These are phyloP conservation scores for Calonectria naviculata DNA, from an alignment of 2,329 filamentous ascomycete genomes.

Conservation along the genomic window DNA sequence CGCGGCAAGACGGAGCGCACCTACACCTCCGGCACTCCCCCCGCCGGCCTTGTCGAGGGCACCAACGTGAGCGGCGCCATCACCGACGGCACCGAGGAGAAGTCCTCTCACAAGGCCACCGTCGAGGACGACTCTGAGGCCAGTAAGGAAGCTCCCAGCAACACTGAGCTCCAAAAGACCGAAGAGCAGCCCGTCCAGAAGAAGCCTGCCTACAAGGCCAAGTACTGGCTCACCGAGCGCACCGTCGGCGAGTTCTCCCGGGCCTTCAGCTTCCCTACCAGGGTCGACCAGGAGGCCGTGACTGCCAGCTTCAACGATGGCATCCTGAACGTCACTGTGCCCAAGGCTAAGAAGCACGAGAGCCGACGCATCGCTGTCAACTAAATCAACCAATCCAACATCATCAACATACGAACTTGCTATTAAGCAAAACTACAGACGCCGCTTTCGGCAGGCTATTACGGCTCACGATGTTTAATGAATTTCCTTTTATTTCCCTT, in stretches of 20 bases:
- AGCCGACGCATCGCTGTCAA: conserved; percentile 65
- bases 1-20: conserved; percentile 75
- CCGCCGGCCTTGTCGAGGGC: conserved; percentile 60
- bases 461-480: background rate
- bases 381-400: conserved; percentile 45
- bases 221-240: conserved; percentile 79
- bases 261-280: conserved; percentile 74
- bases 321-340: conserved; percentile 71
- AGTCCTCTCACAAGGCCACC: conserved; percentile 63
- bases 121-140: conserved; percentile 71
- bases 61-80: conserved; percentile 50
- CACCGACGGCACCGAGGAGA: conserved; percentile 51
- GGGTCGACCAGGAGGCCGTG: conserved; percentile 73
- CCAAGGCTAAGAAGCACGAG: conserved; percentile 73
- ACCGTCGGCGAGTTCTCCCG: conserved; percentile 75
- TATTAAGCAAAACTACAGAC: background rate
- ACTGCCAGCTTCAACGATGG: conserved; percentile 73
- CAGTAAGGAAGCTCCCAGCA: background rate
- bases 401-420: background rate
- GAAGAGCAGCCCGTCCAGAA: conserved; percentile 39
- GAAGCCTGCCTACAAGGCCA: conserved; percentile 55
- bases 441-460: too few relatives aligned
- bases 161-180: conserved; percentile 7
- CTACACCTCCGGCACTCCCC: conserved; percentile 65
- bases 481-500: background rate